phyloP scores from a whole-genome alignment of 2,329 filamentous ascomycete species.

The Acrocalymma vagum region DNA sequence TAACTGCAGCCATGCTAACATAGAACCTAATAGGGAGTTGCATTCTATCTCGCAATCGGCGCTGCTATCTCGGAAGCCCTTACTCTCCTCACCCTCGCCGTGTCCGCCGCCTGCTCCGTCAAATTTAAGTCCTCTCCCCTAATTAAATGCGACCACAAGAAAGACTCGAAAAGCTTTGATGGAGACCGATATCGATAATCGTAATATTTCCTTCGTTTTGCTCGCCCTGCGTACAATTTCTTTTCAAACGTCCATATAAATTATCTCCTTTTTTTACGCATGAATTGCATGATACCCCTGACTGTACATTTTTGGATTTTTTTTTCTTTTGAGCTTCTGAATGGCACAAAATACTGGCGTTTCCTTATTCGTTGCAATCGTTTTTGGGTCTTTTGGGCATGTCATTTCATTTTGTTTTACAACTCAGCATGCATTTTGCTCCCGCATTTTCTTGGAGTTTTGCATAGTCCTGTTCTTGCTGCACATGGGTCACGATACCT shows the following conservation, averaged over 20 bases:
- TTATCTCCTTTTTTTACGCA: too few relatives aligned
- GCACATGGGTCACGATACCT: too few relatives aligned
- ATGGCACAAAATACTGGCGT: slow-evolving; percentile 16
- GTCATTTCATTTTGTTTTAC: background rate
- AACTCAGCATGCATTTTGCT: slow-evolving; percentile 20
- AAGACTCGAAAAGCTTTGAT: slow-evolving; percentile 18
- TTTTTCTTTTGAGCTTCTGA: too few relatives aligned
- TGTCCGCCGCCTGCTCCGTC: slow-evolving; percentile 36
- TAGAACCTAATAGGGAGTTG: slow-evolving; percentile 33
- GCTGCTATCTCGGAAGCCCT: slow-evolving; percentile 40
- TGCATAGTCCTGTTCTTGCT: too few relatives aligned
- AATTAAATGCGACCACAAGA: slow-evolving; percentile 15
- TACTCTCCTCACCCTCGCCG: slow-evolving; percentile 41
- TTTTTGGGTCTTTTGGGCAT: slow-evolving; percentile 5
- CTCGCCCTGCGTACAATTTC: slow-evolving; percentile 1
- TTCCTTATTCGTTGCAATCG: slow-evolving; percentile 12
- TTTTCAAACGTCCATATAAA: too few relatives aligned
- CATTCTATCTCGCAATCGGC: slow-evolving; percentile 46
- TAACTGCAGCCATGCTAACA: slow-evolving; percentile 25
- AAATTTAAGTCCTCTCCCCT: slow-evolving; percentile 17
- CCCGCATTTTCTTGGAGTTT: too few relatives aligned
- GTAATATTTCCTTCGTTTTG: slow-evolving; percentile 8
- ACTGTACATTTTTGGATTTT: slow-evolving; percentile 17
- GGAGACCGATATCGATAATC: slow-evolving; percentile 17
- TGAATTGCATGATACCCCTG: slow-evolving; percentile 23